Percentiles rank a stretch among this genome's conserved stretches.
Conservation (phyloP, 2,329 filamentous ascomycete genomes). For the Beauveria australis region DNA sequence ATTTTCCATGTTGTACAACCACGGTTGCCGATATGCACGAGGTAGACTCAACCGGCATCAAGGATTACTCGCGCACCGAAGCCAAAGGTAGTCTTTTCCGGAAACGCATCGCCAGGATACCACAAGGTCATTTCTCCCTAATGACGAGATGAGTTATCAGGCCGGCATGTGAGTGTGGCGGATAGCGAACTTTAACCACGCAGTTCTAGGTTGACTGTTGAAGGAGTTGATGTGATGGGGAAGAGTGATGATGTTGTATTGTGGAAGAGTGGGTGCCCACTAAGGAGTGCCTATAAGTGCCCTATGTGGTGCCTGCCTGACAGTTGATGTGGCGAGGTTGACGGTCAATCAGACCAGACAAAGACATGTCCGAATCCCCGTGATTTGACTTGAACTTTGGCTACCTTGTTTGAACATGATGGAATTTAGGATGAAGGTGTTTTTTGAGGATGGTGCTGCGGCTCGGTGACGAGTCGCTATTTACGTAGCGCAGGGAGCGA, state of each 20-base stretch:
- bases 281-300: too few species aligned
- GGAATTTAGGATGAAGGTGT: not conserved
- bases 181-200: conserved; percentile 54
- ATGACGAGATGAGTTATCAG: conserved; percentile 62
- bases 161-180: conserved; percentile 55
- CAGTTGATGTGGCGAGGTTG: conserved; percentile 26
- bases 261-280: too few species aligned
- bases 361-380: conserved; percentile 66
- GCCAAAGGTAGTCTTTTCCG: conserved; percentile 49
- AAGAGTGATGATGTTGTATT: too few species aligned
- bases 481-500: not conserved
- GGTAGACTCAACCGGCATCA: conserved; percentile 53
- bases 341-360: conserved; percentile 65
- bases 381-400: conserved; percentile 53
- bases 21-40: conserved; percentile 59
- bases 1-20: conserved; percentile 66
- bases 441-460: not conserved
- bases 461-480: not conserved
- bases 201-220: not conserved
- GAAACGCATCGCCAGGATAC: conserved; percentile 51
- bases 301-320: too few species aligned
- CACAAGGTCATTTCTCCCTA: conserved; percentile 56
- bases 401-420: conserved; percentile 19
- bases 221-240: not conserved
- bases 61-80: conserved; percentile 59